Conservation (phyloP, 2,329 filamentous ascomycete species). For the Colletotrichum siamense region DNA sequence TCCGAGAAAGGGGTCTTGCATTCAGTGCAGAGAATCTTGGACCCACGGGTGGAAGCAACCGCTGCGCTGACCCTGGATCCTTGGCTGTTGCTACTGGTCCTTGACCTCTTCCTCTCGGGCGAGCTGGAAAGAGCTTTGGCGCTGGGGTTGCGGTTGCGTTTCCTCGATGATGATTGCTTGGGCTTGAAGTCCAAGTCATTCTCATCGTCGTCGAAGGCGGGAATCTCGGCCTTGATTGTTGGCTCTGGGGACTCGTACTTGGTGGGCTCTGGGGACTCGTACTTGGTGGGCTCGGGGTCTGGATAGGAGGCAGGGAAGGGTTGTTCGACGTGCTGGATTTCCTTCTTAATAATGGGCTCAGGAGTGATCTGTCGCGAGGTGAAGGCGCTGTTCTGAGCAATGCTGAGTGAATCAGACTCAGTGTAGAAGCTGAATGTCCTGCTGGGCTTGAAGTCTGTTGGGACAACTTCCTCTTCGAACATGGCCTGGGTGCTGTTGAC, state of each 20-base stretch:
- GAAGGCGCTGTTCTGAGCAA: background rate
- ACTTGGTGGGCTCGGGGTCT: constrained; percentile 22
- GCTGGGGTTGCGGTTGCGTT: constrained; percentile 11
- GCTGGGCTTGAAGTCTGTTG: background rate
- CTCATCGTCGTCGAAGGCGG: background rate
- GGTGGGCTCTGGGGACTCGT: constrained; percentile 15
- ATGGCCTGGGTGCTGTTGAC: constrained; percentile 14
- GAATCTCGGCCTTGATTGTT: background rate
- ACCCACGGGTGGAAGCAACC: background rate
- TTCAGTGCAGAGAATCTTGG: constrained; percentile 36
- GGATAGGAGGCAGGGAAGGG: background rate
- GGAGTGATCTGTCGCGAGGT: constrained; percentile 8
- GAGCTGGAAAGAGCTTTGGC: background rate
- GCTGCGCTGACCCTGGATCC: background rate
- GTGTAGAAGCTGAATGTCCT: constrained; percentile 3
- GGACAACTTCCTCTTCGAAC: constrained; percentile 6
- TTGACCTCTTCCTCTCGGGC: constrained; percentile 8
- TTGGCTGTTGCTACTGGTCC: background rate
- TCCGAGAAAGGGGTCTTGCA: constrained; percentile 52
- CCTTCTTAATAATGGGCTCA: constrained; percentile 5
- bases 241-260: constrained; percentile 24
- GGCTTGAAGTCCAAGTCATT: constrained; percentile 17
- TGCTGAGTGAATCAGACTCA: background rate
- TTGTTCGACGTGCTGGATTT: background rate
- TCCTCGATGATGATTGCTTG: background rate